A percentile compares a stretch with the other conserved stretches of the same genome.
phyloP scores from a whole-genome alignment of 805 yeast genomes.

The Wickerhamiella azymoides region DNA sequence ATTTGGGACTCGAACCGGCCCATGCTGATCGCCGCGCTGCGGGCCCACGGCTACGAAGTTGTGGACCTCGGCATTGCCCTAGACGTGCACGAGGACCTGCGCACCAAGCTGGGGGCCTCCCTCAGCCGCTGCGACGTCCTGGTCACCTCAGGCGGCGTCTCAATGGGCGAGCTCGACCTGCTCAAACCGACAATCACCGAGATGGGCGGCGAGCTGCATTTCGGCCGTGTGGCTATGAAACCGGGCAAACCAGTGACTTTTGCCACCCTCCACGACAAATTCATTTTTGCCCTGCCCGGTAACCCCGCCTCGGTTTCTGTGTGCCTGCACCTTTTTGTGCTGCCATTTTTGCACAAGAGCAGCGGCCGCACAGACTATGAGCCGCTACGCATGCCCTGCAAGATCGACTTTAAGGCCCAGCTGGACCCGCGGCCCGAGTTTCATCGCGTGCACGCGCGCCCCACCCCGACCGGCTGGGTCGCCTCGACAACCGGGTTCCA shows the following conservation, averaged over 20 bases:
- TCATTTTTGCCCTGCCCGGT: conserved; percentile 40
- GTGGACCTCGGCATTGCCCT: conserved; percentile 37
- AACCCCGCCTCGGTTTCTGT: conserved; percentile 44
- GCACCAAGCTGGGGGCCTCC: conserved; percentile 19
- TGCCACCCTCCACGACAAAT: conserved; percentile 30
- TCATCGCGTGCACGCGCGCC: conserved; percentile 31
- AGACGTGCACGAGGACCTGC: conserved; percentile 28
- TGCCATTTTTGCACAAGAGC: conserved; percentile 31
- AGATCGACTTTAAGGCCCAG: conserved; percentile 22
- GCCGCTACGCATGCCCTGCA: conserved; percentile 28
- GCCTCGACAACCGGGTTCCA: conserved; percentile 38
- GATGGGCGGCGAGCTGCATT: conserved; percentile 34
- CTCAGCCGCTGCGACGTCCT: conserved; percentile 29
- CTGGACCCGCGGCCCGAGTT: conserved; percentile 41
- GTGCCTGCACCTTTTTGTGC: conserved; percentile 34
- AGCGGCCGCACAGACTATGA: conserved; percentile 22
- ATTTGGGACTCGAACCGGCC: conserved; percentile 41
- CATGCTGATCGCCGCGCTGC: conserved; percentile 28
- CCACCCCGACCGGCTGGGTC: conserved; percentile 21
- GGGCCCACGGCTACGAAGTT: conserved; percentile 27
- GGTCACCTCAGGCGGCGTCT: conserved; percentile 44
- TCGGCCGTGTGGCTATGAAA: conserved; percentile 45
- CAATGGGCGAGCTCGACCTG: conserved; percentile 44
- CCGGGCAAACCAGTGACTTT: conserved; percentile 49
- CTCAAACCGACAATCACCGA: conserved; percentile 37